Evolutionary conservation across 1,284 basidiomycete species (phyloP).

Genomic region (Malassezia japonica): DNA sequence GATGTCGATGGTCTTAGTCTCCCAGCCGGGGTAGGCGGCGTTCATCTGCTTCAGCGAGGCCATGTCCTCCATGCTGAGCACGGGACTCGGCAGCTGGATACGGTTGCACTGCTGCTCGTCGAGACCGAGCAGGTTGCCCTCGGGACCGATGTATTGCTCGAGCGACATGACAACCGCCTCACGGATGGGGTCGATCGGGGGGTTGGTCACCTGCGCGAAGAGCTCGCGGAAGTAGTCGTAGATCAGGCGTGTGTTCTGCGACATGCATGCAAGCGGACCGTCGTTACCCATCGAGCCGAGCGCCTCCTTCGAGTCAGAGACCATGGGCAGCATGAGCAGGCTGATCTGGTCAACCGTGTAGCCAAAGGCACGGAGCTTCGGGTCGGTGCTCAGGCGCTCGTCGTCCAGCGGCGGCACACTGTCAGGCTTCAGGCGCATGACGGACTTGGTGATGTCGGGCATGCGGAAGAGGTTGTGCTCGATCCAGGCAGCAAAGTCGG

Average conservation of each 20-base stretch:
- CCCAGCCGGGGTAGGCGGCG: slow-evolving; percentile 33
- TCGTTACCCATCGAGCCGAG: slow-evolving; percentile 47
- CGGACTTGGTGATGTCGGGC: slow-evolving; percentile 33
- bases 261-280: slow-evolving; percentile 40
- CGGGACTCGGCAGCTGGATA: slow-evolving; percentile 33
- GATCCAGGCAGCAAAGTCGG: slow-evolving; percentile 46
- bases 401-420: slow-evolving; percentile 35
- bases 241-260: slow-evolving; percentile 36
- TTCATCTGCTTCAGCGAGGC: slow-evolving; percentile 38
- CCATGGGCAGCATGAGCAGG: slow-evolving; percentile 45
- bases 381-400: slow-evolving; percentile 33
- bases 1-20: slow-evolving; percentile 38
- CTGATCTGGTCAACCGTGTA: slow-evolving; percentile 44
- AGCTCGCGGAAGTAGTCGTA: slow-evolving; percentile 48
- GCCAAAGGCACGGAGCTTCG: slow-evolving; percentile 41
- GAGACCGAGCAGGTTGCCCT: slow-evolving; percentile 46
- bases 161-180: slow-evolving; percentile 46
- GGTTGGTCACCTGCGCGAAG: slow-evolving; percentile 47
- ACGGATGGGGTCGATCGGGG: slow-evolving; percentile 46
- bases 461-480: slow-evolving; percentile 41
- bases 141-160: slow-evolving; percentile 43
- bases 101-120: slow-evolving; percentile 40
- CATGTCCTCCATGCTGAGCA: slow-evolving; percentile 39
- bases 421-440: slow-evolving; percentile 22
- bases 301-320: slow-evolving; percentile 39